Base-by-base conservation (phyloP, 2,329 filamentous ascomycete genomes). In the Drechslerella coelobrocha region DNA sequence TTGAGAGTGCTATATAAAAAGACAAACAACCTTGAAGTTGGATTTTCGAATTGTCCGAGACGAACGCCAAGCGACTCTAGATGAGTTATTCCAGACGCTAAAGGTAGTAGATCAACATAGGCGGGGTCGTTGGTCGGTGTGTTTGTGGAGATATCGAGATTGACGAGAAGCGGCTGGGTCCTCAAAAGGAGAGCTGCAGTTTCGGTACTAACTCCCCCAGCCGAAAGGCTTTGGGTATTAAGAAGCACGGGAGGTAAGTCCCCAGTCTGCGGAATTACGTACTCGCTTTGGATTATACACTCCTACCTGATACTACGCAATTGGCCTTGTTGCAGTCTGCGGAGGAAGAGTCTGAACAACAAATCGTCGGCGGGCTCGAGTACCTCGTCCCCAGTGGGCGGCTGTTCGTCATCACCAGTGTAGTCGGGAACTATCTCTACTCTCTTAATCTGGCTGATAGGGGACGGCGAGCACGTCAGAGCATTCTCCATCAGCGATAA, bases 41-140 rank as follows among this genome's bases (percentile, higher is more conserved):
- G 41, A 21, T 52, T 45, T n/a, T 65, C 61, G n/a, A 31, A 41
- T 24, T 45, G n/a, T 2, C 61, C 61, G 8, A 65, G 26, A 27
- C 45, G 52, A 31, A 65, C 48, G 6, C 52, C 61, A 14, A 65
- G 56, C 0, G 61, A 57, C 34, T 65, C 23, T 7, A 65, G 52
- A 23, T 23, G 12, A 9, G 6, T 26, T 6, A 17, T 37, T n/a
- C 31, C 3, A 1, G 23, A 4, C 23, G n/a, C 39, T n/a, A 23
- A 43, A 26, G 52, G 39, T 24, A 55, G 17, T 2, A 55, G 52
- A 10, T 55, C 52, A 7, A 31, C 52, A 21, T 55, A 55, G 21
- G 7, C 12, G 14, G 52, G 31, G 17, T 39, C 29, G 24, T 34
- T 14, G 1, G 52, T 23, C 9, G 23, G 17, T 1, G 43, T 48